These are phyloP conservation scores for Suillus tomentosus DNA, from an alignment of 768 basidiomycete species.

Conservation along the genomic window DNA sequence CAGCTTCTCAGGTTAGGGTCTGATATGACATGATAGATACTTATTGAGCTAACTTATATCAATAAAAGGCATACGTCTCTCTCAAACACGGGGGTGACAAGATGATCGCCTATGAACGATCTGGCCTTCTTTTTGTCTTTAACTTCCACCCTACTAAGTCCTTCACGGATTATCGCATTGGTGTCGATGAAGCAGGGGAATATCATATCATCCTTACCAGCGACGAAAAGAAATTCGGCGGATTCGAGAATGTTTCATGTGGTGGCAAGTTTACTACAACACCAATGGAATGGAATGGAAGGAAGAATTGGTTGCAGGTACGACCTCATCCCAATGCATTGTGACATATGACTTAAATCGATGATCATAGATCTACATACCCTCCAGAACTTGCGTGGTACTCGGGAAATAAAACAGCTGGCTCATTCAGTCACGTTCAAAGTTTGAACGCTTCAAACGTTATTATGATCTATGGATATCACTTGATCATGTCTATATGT, in stretches of 20 bases:
- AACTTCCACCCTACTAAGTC: slow-evolving; percentile 94
- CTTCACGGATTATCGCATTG: slow-evolving; percentile 92
- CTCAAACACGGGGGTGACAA: slow-evolving; percentile 95
- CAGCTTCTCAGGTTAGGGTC: slow-evolving; percentile 64
- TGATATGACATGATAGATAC: neutral
- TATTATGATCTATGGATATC: slow-evolving; percentile 1
- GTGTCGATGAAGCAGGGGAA: slow-evolving; percentile 82
- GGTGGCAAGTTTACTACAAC: slow-evolving; percentile 76
- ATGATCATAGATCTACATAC: slow-evolving; percentile 31
- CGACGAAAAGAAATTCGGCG: slow-evolving; percentile 88
- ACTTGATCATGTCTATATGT: neutral
- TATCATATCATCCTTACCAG: slow-evolving; percentile 80
- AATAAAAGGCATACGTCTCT: slow-evolving; percentile 79
- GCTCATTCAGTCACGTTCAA: neutral
- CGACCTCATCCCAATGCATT: slow-evolving; percentile 21
- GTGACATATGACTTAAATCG: slow-evolving; percentile 10
- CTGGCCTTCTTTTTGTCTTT: slow-evolving; percentile 92
- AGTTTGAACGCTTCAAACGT: neutral
- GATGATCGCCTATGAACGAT: slow-evolving; percentile 91
- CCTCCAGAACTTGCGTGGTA: slow-evolving; percentile 35
- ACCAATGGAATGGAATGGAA: slow-evolving; percentile 87
- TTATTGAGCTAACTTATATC: slow-evolving; percentile 13
- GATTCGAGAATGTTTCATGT: slow-evolving; percentile 77
- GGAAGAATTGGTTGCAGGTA: slow-evolving; percentile 89
- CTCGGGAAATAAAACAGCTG: slow-evolving; percentile 21